Conservation (phyloP, 805 yeast genomes). For the Wickerhamiella domercqiae region DNA sequence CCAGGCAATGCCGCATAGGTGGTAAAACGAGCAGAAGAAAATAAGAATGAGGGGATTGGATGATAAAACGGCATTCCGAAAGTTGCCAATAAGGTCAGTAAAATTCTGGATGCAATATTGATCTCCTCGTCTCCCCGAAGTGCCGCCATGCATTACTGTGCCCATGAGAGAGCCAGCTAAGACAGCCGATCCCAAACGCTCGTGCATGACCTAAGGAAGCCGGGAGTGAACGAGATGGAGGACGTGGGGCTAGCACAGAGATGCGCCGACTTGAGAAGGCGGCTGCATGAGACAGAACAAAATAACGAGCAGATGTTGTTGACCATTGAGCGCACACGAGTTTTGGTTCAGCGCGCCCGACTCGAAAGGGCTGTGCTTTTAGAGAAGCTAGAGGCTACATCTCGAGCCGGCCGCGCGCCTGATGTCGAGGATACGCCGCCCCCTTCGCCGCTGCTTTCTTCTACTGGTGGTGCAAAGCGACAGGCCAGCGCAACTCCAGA, state of each 20-base stretch:
- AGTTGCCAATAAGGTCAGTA: too few species aligned
- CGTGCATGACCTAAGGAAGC: too few species aligned
- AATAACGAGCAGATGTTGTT: slow-evolving; percentile 62
- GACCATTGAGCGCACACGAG: slow-evolving; percentile 62
- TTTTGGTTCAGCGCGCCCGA: slow-evolving; percentile 60
- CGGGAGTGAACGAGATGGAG: neutral
- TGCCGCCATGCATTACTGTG: too few species aligned
- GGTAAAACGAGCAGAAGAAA: too few species aligned
- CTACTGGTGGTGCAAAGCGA: slow-evolving; percentile 1
- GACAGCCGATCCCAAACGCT: too few species aligned
- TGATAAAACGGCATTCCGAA: too few species aligned
- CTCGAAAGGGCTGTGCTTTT: slow-evolving; percentile 68
- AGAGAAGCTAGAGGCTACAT: slow-evolving; percentile 48
- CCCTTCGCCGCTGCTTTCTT: slow-evolving; percentile 3
- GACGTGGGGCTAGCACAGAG: slow-evolving; percentile 33
- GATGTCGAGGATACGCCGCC: slow-evolving; percentile 14
- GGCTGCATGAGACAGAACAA: slow-evolving; percentile 58
- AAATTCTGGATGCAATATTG: too few species aligned
- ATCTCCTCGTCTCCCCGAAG: too few species aligned
- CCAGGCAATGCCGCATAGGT: too few species aligned
- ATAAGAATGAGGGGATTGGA: too few species aligned
- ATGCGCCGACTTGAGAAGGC: slow-evolving; percentile 53
- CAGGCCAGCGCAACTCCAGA: slow-evolving; percentile 1
- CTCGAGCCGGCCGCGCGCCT: slow-evolving; percentile 5
- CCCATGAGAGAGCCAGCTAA: too few species aligned